phyloP scores from a whole-genome alignment of 2,329 filamentous ascomycete genomes.

The Xylariaceae sp. region DNA sequence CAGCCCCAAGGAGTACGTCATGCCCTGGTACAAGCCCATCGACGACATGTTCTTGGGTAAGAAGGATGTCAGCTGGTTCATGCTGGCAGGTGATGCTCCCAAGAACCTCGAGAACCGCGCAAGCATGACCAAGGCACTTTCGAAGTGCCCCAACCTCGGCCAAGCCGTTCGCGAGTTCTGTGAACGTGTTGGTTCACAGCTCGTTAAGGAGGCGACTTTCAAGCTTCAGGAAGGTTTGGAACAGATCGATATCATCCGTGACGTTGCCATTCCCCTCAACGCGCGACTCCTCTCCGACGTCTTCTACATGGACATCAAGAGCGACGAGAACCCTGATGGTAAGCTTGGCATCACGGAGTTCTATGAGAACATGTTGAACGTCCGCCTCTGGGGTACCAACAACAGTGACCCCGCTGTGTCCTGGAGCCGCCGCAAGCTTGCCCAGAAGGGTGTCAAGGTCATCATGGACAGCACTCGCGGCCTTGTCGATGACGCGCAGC shows the following conservation, averaged over 20 bases:
- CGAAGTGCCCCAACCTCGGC: conserved; percentile 33
- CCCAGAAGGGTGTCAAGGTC: conserved; percentile 36
- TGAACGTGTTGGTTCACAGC: conserved; percentile 32
- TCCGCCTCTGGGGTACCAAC: conserved; percentile 43
- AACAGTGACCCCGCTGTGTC: conserved; percentile 44
- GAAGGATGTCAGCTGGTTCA: conserved; percentile 37
- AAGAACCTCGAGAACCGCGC: conserved; percentile 32
- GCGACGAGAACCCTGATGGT: conserved; percentile 48
- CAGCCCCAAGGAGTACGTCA: conserved; percentile 31
- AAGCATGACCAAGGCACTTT: conserved; percentile 31
- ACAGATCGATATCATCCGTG: conserved; percentile 41
- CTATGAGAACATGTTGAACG: conserved; percentile 39
- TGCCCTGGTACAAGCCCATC: conserved; percentile 33
- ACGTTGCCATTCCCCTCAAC: conserved; percentile 56
- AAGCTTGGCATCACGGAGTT: conserved; percentile 37
- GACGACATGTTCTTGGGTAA: conserved; percentile 34
- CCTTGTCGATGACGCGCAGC: conserved; percentile 36
- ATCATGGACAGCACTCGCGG: conserved; percentile 37
- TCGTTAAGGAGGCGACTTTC: conserved; percentile 39
- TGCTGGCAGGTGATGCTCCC: conserved; percentile 35
- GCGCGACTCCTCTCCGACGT: conserved; percentile 51
- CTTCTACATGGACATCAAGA: conserved; percentile 55
- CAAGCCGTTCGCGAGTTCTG: conserved; percentile 32
- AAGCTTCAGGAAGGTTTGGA: conserved; percentile 34
- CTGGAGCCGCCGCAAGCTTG: conserved; percentile 41